Conservation (phyloP, 2,329 filamentous ascomycete genomes). For the Exophiala aquamarina region DNA sequence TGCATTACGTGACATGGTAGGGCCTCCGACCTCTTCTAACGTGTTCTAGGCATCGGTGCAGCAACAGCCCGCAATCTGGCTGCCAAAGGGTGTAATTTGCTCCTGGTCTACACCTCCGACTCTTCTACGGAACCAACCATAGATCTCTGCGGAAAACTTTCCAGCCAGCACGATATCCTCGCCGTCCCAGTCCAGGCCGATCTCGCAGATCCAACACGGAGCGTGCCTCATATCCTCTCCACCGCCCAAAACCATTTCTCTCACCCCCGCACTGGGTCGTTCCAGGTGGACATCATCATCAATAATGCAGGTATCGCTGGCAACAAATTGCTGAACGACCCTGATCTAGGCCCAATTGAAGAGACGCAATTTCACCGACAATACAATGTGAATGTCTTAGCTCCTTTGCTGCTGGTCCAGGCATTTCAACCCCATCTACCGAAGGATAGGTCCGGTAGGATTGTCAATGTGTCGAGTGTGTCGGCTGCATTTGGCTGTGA, state of each 20-base stretch:
- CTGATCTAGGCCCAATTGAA: constrained; percentile 40
- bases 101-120: constrained; percentile 71
- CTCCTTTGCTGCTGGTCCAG: constrained; percentile 56
- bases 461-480: constrained; percentile 59
- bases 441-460: constrained; percentile 56
- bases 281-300: constrained; percentile 38
- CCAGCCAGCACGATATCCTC: constrained; percentile 57
- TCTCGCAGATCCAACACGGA: constrained; percentile 62
- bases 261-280: constrained; percentile 47
- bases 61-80: constrained; percentile 70
- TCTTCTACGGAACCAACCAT: constrained; percentile 55
- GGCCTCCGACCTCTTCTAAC: constrained; percentile 1
- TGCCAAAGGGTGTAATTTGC: constrained; percentile 66
- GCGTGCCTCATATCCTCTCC: constrained; percentile 56
- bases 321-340: constrained; percentile 59
- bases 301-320: constrained; percentile 42
- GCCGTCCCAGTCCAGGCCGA: constrained; percentile 67
- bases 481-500: constrained; percentile 54
- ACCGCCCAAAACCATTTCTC: constrained; percentile 61
- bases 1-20: constrained; percentile 9
- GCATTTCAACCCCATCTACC: constrained; percentile 57
- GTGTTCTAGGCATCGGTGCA: constrained; percentile 68
- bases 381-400: constrained; percentile 61
- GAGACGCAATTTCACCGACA: constrained; percentile 54
- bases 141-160: constrained; percentile 57